A percentile compares a stretch with the other conserved stretches of the same genome.
These are phyloP conservation scores for Ilex paraguariensis DNA, from an alignment of 305 asterid species.

Conservation along the genomic window DNA sequence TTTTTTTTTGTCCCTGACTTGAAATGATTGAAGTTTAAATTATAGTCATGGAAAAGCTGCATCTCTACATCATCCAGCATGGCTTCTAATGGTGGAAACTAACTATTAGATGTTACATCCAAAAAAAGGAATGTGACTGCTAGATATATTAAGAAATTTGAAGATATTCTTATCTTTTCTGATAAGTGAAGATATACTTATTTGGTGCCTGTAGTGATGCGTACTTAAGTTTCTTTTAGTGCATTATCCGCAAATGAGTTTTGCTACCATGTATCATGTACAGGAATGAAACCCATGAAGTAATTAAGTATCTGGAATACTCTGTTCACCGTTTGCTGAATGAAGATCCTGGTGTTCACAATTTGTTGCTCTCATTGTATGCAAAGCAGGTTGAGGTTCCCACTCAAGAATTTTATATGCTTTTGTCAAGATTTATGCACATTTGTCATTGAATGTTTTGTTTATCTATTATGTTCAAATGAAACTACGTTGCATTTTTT, in stretches of 20 bases:
- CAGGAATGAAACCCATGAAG: conserved; percentile 99
- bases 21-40: too few species aligned
- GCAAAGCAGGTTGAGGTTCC: conserved; percentile 73
- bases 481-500: neutral
- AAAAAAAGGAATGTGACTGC: too few species aligned
- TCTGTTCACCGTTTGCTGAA: conserved; percentile 92
- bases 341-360: conserved; percentile 96
- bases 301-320: conserved; percentile 87
- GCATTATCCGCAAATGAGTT: neutral
- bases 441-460: conserved; percentile 6
- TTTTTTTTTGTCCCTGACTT: too few species aligned
- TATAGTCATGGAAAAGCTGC: too few species aligned
- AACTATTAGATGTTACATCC: neutral
- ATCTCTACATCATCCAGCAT: too few species aligned
- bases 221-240: too few species aligned
- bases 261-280: conserved; percentile 14
- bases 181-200: too few species aligned
- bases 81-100: too few species aligned
- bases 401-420: neutral
- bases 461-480: conserved; percentile 9
- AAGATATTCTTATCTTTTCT: too few species aligned
- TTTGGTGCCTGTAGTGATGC: too few species aligned
- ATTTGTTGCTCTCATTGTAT: conserved; percentile 81
- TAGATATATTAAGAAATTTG: too few species aligned
- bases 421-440: neutral